Conservation (phyloP, 306 rosid genomes). For the Calophaca sinica region DNA sequence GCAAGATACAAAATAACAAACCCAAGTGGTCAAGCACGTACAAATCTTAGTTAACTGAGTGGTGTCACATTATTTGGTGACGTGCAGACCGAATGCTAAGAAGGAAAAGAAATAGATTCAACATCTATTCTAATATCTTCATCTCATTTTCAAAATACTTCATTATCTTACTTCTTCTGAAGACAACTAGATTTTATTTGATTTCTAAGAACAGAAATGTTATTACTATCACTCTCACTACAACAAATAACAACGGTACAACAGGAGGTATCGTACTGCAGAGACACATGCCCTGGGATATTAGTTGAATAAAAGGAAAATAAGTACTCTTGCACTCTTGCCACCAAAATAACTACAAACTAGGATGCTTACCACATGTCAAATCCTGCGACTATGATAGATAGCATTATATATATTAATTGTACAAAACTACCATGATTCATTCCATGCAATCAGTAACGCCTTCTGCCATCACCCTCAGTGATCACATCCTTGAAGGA, state of each 20-base stretch:
- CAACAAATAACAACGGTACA: background rate
- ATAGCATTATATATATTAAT: constrained; percentile 19
- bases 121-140: background rate
- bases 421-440: constrained; percentile 40
- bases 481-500: constrained; percentile 88
- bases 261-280: constrained; percentile 1
- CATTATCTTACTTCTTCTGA: background rate
- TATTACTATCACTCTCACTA: constrained; percentile 9
- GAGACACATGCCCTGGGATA: background rate
- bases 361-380: constrained; percentile 2
- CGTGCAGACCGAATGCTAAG: background rate
- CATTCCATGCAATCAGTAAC: constrained; percentile 45
- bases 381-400: background rate
- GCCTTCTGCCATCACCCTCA: constrained; percentile 83
- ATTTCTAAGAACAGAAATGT: background rate
- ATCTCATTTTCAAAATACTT: constrained; percentile 6
- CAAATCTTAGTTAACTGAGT: constrained; percentile 22
- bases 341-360: constrained; percentile 10
- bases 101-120: background rate
- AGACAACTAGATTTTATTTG: background rate
- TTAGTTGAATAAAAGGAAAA: too few relatives aligned
- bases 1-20: constrained; percentile 24
- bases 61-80: background rate
- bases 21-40: background rate
- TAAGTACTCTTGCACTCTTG: background rate